Base-by-base conservation (phyloP, 192 early-diverging fungal species). In the Backusella circina region DNA sequence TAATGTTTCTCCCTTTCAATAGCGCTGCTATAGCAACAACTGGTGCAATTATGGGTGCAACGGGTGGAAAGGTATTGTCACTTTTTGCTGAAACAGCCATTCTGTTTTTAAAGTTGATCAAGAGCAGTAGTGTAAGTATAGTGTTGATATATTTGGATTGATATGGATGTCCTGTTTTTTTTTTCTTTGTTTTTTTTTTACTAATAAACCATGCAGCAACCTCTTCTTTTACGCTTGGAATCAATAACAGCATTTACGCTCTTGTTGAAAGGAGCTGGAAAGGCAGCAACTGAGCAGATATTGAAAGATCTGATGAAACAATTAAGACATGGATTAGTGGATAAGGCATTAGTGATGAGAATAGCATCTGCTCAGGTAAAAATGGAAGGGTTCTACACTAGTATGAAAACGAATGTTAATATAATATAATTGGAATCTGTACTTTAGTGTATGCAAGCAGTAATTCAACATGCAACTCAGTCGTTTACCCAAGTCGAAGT, bases 11-110 rank as follows among this genome's bases (percentile, higher is more conserved):
- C 2, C n/a, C 12, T n/a, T 23, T 0, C 44, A 13, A 31, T 73
- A 94, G 92, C n/a, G 91, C 94, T 2, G 89, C 94, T 0, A 87
- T 97, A 16, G 80, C 89, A 67, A 90, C 89, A 39, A 86, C 93
- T 5, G 96, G 97, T 1, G 85, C 86, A 26, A 82, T 98, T 28
- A 92, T 95, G 76, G 93, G 94, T 69, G 84, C 89, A 1, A 78
- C 94, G 9, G 93, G 94, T 16, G 80, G 83, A 77, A 94, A 93
- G 81, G 75, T 93, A 4, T 77, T 93, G 54, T 94, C 93, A 10
- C 77, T 94, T 21, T 87, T 90, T 67, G 82, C 89, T 7, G 93
- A 94, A 70, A 88, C 91, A 2, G 76, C 85, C 0, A 83, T 83
- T 6, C 85, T 86, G 7, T 85, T 92, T 54, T 57, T 89, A n/a